Evolutionary conservation across 2,329 filamentous ascomycete genomes (phyloP).

Genomic region (Penicillium psychrosexuale): DNA sequence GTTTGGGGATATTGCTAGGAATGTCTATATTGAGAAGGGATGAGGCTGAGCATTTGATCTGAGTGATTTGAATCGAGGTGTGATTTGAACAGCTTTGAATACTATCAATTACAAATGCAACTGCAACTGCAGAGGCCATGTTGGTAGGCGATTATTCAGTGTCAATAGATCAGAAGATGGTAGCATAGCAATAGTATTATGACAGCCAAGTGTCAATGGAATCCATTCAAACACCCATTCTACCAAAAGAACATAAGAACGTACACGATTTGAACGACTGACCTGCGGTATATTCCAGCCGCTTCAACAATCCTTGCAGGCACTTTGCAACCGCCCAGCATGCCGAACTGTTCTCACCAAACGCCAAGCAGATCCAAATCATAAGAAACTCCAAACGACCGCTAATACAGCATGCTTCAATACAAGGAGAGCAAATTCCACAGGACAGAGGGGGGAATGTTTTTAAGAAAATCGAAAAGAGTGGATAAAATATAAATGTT

Average conservation of each 20-base stretch:
- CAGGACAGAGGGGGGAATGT: constrained; percentile 2
- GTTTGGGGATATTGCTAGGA: constrained; percentile 11
- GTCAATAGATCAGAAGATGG: neutral
- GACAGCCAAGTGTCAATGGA: constrained; percentile 3
- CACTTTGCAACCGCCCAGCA: constrained; percentile 18
- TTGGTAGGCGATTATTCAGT: neutral
- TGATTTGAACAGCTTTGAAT: neutral
- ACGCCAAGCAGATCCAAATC: constrained; percentile 27
- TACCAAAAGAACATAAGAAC: constrained; percentile 8
- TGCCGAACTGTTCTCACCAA: constrained; percentile 22
- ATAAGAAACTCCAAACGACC: constrained; percentile 26
- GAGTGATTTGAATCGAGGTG: neutral
- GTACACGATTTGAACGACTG: constrained; percentile 12
- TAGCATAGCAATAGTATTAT: neutral
- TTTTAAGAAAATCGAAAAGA: constrained; percentile 11
- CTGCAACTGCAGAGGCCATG: neutral
- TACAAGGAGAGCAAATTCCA: constrained; percentile 16
- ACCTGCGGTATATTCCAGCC: constrained; percentile 21
- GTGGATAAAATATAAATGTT: constrained; percentile 16
- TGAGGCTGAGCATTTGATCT: neutral
- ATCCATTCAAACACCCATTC: constrained; percentile 6
- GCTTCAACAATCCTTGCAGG: constrained; percentile 17
- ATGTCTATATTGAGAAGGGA: constrained; percentile 3
- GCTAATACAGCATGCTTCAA: constrained; percentile 34
- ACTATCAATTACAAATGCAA: neutral